These are phyloP conservation scores for Fremontodendron californicum DNA, from an alignment of 345 rosid genomes.

Conservation along the genomic window DNA sequence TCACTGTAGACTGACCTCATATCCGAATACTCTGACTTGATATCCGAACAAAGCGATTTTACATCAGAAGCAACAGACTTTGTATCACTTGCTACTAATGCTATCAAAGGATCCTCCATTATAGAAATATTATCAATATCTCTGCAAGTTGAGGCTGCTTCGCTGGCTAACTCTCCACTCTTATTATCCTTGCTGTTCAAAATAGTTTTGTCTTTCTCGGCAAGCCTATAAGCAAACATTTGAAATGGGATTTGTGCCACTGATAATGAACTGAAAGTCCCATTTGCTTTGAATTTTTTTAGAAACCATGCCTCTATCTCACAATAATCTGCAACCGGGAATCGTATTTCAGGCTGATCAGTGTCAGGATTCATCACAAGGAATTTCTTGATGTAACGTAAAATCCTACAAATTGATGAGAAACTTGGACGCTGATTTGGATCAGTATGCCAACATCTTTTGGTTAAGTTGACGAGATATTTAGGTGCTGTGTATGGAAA, in stretches of 20 bases:
- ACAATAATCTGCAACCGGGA: conserved; percentile 56
- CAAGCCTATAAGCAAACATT: conserved; percentile 59
- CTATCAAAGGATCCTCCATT: conserved; percentile 42
- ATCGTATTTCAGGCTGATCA: conserved; percentile 48
- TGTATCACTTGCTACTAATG: conserved; percentile 27
- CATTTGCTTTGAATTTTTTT: conserved; percentile 26
- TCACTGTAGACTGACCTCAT: conserved; percentile 39
- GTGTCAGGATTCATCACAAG: conserved; percentile 58
- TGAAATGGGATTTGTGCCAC: conserved; percentile 73
- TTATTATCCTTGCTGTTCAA: conserved; percentile 28
- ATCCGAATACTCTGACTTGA: conserved; percentile 10
- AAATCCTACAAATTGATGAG: conserved; percentile 69
- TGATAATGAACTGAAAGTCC: conserved; percentile 22
- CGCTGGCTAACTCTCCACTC: conserved; percentile 30
- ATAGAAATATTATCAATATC: conserved; percentile 34
- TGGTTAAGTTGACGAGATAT: conserved; percentile 66
- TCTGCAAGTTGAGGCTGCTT: conserved; percentile 26
- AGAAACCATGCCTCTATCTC: conserved; percentile 62
- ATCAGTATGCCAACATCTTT: conserved; percentile 43
- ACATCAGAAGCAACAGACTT: conserved; percentile 47
- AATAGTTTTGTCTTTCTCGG: conserved; percentile 15
- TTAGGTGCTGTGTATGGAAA: conserved; percentile 73
- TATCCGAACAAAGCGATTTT: conserved; percentile 30
- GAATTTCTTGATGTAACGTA: conserved; percentile 82
- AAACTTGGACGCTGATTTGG: conserved; percentile 57